A percentile compares a stretch with the other conserved stretches of the same genome.
These are phyloP conservation scores for Serendipita sp. DNA, from an alignment of 768 basidiomycete species.

Conservation along the genomic window DNA sequence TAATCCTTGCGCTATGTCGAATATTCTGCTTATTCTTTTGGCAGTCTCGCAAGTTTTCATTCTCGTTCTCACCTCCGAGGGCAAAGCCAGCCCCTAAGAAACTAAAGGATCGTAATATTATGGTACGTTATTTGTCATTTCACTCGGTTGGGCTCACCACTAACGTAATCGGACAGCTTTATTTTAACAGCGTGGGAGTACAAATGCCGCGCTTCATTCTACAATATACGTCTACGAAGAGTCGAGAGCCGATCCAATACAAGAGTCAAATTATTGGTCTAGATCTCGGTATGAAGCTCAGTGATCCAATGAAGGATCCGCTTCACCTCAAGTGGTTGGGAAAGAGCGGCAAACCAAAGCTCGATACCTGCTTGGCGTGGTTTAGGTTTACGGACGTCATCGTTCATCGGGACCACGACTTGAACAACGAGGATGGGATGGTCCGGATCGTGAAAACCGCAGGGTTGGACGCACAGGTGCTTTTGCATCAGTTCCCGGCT, in stretches of 20 bases:
- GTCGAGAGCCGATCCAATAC: not conserved
- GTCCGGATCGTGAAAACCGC: not conserved
- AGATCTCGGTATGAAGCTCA: not conserved
- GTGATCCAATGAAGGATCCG: not conserved
- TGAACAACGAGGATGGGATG: not conserved
- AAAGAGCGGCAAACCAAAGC: not conserved
- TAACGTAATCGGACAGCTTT: not conserved
- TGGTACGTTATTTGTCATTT: not conserved
- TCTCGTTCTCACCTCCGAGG: not conserved
- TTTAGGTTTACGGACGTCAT: not conserved
- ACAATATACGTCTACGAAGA: not conserved
- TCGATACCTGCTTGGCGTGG: not conserved
- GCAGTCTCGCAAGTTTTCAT: not conserved
- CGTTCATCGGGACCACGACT: not conserved
- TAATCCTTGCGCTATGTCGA: not conserved
- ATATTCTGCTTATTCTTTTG: not conserved
- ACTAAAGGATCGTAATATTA: not conserved
- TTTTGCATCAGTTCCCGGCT: not conserved
- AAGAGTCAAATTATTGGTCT: not conserved
- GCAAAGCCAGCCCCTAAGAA: not conserved
- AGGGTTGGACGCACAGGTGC: not conserved
- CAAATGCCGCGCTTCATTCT: not conserved
- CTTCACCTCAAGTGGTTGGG: not conserved
- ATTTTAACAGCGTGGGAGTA: not conserved
- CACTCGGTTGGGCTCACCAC: not conserved